Evolutionary conservation across 2,329 filamentous ascomycete species (phyloP).

Genomic region (Rachicladosporium sp.): DNA sequence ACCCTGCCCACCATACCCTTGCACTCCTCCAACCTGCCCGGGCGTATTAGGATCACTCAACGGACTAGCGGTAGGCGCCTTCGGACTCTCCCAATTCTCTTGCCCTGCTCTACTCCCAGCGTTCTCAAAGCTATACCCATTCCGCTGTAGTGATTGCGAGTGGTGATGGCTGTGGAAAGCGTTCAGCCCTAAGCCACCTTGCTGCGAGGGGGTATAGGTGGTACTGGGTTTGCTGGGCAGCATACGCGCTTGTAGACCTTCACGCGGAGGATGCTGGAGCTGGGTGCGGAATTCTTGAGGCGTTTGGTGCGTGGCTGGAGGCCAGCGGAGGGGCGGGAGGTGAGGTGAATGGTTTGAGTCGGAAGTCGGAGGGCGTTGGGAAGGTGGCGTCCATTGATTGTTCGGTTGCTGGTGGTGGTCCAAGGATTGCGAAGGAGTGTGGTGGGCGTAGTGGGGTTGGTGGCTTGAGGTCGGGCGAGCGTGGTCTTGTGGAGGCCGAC

Average conservation of each 20-base stretch:
- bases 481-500: too few relatives aligned
- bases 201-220: conserved; percentile 3
- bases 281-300: conserved; percentile 27
- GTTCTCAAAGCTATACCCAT: conserved; percentile 1
- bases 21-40: conserved; percentile 1
- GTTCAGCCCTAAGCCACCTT: conserved; percentile 2
- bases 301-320: conserved; percentile 24
- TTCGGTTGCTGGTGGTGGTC: conserved; percentile 5
- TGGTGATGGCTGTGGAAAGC: conserved; percentile 1
- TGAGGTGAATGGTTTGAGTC: too few relatives aligned
- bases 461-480: conserved; percentile 9
- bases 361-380: conserved; percentile 9
- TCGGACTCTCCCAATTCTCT: conserved; percentile 15
- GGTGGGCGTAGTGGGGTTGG: conserved; percentile 12
- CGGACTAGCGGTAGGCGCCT: conserved; percentile 22
- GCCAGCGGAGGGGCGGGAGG: neutral
- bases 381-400: conserved; percentile 25
- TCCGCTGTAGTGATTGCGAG: conserved; percentile 9
- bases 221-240: conserved; percentile 7
- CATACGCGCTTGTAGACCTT: conserved; percentile 22
- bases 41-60: conserved; percentile 19
- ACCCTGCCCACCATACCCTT: too few relatives aligned
- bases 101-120: neutral
- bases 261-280: conserved; percentile 17
- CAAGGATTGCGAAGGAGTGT: conserved; percentile 18